A percentile compares a stretch with the other conserved stretches of the same genome.
phyloP scores from a whole-genome alignment of 1,284 basidiomycete species.

The Vanrija sp. region DNA sequence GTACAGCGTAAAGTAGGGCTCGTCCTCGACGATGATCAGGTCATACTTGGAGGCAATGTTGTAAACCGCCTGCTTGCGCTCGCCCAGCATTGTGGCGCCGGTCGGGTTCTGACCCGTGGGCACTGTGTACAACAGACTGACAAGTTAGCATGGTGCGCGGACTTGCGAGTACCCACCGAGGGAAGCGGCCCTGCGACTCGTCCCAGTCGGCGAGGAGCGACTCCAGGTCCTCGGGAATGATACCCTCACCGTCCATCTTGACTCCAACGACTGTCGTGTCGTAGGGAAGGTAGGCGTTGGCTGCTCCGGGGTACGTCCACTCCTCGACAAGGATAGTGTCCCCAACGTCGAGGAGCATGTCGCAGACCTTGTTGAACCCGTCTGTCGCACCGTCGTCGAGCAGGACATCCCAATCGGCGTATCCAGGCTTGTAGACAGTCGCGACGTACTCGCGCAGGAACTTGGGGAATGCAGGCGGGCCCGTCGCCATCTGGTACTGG shows the following conservation, averaged over 20 bases:
- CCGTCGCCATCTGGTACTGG: constrained; percentile 60
- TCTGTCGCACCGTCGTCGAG: constrained; percentile 73
- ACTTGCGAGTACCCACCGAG: constrained; percentile 26
- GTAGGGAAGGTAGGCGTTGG: constrained; percentile 42
- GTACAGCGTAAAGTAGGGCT: constrained; percentile 72
- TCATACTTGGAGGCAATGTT: constrained; percentile 73
- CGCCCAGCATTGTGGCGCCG: constrained; percentile 63
- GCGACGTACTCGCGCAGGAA: constrained; percentile 57
- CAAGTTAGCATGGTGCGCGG: constrained; percentile 38
- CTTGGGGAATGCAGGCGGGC: constrained; percentile 42
- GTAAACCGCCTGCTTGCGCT: constrained; percentile 73
- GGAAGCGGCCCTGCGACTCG: constrained; percentile 53
- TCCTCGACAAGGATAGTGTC: constrained; percentile 65
- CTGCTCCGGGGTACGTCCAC: constrained; percentile 52
- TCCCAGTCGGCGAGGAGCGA: constrained; percentile 65
- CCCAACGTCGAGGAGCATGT: constrained; percentile 67
- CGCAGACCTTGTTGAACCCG: constrained; percentile 53
- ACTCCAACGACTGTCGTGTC: constrained; percentile 47
- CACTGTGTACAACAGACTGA: constrained; percentile 58
- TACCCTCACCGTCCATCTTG: constrained; percentile 68
- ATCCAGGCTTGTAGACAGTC: constrained; percentile 65
- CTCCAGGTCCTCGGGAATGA: constrained; percentile 61
- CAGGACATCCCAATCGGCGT: constrained; percentile 62
- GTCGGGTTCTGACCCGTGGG: constrained; percentile 64
- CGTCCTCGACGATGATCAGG: constrained; percentile 70